Evolutionary conservation across 441 rosid genomes (phyloP), one percentile per base, ranked within the genome.

Genomic region (Biscutella auriculata): DNA sequence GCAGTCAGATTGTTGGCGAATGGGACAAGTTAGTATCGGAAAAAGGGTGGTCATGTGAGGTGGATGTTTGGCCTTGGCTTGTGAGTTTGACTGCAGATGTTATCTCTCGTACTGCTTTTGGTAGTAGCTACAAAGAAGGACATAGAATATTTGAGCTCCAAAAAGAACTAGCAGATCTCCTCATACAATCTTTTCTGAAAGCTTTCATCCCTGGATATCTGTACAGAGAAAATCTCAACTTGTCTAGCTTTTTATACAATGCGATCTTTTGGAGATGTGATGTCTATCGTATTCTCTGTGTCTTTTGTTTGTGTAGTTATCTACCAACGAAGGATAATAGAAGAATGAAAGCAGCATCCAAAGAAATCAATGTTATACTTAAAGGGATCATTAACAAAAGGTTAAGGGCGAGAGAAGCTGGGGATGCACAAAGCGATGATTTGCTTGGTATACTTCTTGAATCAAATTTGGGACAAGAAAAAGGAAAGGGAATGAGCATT

Each of bases 41-140:
- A 0, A 63, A 66, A 25, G 75, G 71, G 48, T 51, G 36, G 1
- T 62, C 71, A 0, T 55, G 68, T 55, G 80, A 77, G 51, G 36
- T 80, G 6, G 82, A 80, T n/a, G 72, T 73, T 2, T 80, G 82
- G 85, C 74, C 79, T 13, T 35, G 70, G 30, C 67, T 80, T 43
- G 53, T 63, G 51, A 75, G 40, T 28, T 36, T 80, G 44, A 75
- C 85, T 6, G 66, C 59, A 3, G 82, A 80, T 60, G 75, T 64
- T 15, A 80, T 80, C 70, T 77, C 82, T 15, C 71, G 75, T 39
- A 73, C 82, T 2, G 73, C 82, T 30, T 80, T 80, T 61, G 84
- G 84, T 0, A 77, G 80, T 43, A 77, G 73, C 62, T 77, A 62
- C 23, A 74, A 73, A 60, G 80, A 80, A 64, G 85, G 85, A 1